Percentiles rank a stretch among this genome's conserved stretches.
Evolutionary conservation across 371 early-diverging fungal species (phyloP).

Genomic region (Apophysomyces trapeziformis): DNA sequence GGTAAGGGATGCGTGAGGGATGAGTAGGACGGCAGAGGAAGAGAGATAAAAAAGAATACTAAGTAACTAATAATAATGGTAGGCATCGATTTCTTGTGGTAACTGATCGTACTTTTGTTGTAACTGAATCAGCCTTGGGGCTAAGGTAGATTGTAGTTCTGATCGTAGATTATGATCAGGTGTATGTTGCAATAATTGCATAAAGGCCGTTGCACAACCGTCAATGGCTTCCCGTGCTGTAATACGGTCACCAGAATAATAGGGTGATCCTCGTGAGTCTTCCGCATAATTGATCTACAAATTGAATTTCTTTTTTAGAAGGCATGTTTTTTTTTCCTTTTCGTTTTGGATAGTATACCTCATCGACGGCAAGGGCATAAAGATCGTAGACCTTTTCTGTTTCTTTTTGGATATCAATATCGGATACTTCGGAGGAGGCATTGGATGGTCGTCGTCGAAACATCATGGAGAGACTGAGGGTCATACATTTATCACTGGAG

Average conservation of each 20-base stretch:
- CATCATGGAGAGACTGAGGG: neutral
- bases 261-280: constrained; percentile 45
- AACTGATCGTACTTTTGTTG: constrained; percentile 30
- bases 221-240: constrained; percentile 46
- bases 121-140: constrained; percentile 31
- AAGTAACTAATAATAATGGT: neutral
- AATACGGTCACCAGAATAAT: constrained; percentile 44
- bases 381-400: constrained; percentile 10
- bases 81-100: constrained; percentile 19
- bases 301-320: neutral
- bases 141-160: constrained; percentile 29
- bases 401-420: constrained; percentile 13
- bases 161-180: constrained; percentile 23
- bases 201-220: constrained; percentile 31
- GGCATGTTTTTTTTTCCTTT: constrained; percentile 9
- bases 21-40: neutral
- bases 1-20: neutral
- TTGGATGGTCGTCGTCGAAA: constrained; percentile 7
- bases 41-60: neutral
- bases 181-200: constrained; percentile 30
- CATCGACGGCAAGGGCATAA: constrained; percentile 22
- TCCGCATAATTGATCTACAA: constrained; percentile 40
- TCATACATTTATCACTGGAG: constrained; percentile 6
- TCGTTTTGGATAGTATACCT: constrained; percentile 7
- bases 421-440: constrained; percentile 5